Base-by-base conservation (phyloP, 2,329 filamentous ascomycete species). In the Fusarium acutatum region DNA sequence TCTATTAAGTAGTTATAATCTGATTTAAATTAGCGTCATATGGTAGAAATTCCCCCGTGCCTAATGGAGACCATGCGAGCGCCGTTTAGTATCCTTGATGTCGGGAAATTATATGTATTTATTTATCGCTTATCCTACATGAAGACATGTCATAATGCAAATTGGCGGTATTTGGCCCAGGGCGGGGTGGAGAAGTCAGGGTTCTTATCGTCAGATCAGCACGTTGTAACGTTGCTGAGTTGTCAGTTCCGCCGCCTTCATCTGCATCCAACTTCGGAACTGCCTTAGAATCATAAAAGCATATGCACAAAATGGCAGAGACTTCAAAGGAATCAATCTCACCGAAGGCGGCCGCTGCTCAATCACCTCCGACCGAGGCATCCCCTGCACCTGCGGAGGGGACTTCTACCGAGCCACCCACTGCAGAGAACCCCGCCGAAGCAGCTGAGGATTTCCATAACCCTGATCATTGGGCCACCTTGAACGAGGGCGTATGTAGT, bases 401-500 rank as follows among this genome's bases (percentile, higher is more conserved):
- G 24, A 17, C 40, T 2, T 11, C 54, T 5, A 17, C 41, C 2
- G 46, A n/a, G 12, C 60, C n/a, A 7, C 10, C 7, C 37, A 18
- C 50, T 38, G 13, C 40, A 22, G 47, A 54, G n/a, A 28, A 26
- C 22, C 28, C 44, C 15, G 32, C 35, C 10, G 35, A 37, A 4
- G 14, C 30, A 6, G 35, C 24, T 9, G 64, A 52, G 7, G 58
- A 41, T n/a, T 71, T 71, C 6, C 63, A 71, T n/a, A 20, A 41
- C 18, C 24, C 69, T n/a, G 37, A 38, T 7, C 58, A 72, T 12
- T 72, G 69, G 69, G 64, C 43, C 1, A 46, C 4, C 4, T 30
- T 72, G 38, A 72, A 65, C 0, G 64, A 28, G 5, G 30, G 13
- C 8, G 69, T 72, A 64, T 14, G 53, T 24, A 1, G 2, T 30